Evolutionary conservation across 257 asterid genomes (phyloP), one percentile per base, ranked within the genome.

Genomic region (Penstemon eatonii): DNA sequence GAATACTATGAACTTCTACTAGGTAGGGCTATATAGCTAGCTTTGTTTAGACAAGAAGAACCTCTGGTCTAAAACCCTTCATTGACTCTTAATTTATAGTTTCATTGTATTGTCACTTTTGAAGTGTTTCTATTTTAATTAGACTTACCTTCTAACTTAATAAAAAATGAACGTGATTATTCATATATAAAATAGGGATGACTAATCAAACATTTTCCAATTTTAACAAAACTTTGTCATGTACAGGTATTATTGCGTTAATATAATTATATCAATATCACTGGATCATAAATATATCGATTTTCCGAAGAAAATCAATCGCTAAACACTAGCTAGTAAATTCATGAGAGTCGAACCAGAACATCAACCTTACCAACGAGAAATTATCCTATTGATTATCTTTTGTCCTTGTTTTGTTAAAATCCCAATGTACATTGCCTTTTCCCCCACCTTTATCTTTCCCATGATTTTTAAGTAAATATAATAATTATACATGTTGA

Each of bases 341-440:
- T 25, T 25, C 33, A 25, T 25, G 2, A 2, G 33, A 1, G 33
- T 25, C 33, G 33, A 25, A 25, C 33, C 33, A 25, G 33, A 2
- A 25, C 33, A 25, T 25, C 33, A 25, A 2, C 33, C 2, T 25
- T 25, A 25, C 33, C 33, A 25, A 25, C 33, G 33, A 2, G 33
- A 15, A 15, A 15, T 12, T 49, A 70, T 61, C 74, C 52, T 68
- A 56, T 41, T 47, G 57, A 11, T 49, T 56, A 68, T 63, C 71
- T 67, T 60, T 68, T 67, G 5, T 62, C 33, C 67, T 68, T 57
- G 63, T 43, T 67, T 53, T 49, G 46, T 74, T 68, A 68, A 79
- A 79, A 77, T 79, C 85, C 82, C 79, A 72, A 82, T 63, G 70
- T 65, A 66, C 74, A 71, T 66, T 63, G 57, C 58, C 74, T 33